phyloP scores from a whole-genome alignment of 1,284 basidiomycete genomes.

The Cryptococcus sp. region DNA sequence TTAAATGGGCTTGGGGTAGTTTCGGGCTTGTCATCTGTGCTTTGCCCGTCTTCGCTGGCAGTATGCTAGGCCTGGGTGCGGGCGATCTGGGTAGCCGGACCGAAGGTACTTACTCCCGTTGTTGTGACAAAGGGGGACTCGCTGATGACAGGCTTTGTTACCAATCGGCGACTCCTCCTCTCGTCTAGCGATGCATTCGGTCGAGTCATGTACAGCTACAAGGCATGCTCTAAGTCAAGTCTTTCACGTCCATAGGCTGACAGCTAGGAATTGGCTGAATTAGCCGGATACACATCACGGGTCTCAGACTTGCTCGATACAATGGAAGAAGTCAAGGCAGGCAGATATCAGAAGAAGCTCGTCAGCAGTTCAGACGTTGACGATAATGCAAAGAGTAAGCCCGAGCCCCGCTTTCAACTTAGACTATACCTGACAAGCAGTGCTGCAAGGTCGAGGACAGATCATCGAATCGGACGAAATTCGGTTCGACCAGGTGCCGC shows the following conservation, averaged over 20 bases:
- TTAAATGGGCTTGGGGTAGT: constrained; percentile 97
- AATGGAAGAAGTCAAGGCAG: constrained; percentile 79
- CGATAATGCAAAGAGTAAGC: constrained; percentile 72
- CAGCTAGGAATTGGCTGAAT: constrained; percentile 71
- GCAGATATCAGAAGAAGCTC: constrained; percentile 83
- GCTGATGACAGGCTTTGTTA: constrained; percentile 69
- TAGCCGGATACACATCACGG: constrained; percentile 91
- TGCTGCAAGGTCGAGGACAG: constrained; percentile 72
- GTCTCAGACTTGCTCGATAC: constrained; percentile 86
- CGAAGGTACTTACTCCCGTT: no score
- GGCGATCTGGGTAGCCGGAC: constrained; percentile 76
- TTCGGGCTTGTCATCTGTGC: constrained; percentile 90
- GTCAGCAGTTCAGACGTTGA: constrained; percentile 70
- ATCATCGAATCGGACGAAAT: constrained; percentile 78
- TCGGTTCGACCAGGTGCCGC: constrained; percentile 86
- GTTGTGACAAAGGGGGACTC: constrained; percentile 1
- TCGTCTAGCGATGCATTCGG: constrained; percentile 58
- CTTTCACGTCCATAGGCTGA: neutral
- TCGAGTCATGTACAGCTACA: constrained; percentile 88
- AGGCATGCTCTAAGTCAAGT: constrained; percentile 34
- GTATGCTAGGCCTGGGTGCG: constrained; percentile 64
- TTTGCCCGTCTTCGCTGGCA: constrained; percentile 85
- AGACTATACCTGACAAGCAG: constrained; percentile 48
- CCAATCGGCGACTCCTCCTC: constrained; percentile 83
- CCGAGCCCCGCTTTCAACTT: neutral